Conservation (phyloP, 202 grass and related monocot species). For the Saccharum hybrid region DNA sequence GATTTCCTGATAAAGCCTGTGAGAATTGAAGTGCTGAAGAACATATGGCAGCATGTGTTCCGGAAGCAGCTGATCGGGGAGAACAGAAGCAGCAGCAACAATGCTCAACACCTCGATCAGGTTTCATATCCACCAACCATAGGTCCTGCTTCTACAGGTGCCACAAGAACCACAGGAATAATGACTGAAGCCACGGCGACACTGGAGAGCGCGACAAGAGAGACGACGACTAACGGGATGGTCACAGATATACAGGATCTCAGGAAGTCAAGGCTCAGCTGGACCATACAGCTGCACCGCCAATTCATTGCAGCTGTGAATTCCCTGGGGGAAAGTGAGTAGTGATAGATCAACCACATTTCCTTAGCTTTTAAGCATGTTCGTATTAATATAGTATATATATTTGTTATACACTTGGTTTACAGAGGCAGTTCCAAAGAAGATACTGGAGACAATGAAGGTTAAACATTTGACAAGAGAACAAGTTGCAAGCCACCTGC, state of each 20-base stretch:
- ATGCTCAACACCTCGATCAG: conserved; percentile 6
- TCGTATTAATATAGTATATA: background rate
- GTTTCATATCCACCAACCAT: background rate
- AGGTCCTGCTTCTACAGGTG: background rate
- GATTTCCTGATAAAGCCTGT: conserved; percentile 63
- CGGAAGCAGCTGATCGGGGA: conserved; percentile 43
- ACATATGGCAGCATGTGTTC: conserved; percentile 65
- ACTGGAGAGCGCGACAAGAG: conserved; percentile 2
- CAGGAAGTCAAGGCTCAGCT: conserved; percentile 46
- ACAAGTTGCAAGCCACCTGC: conserved; percentile 62
- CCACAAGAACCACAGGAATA: background rate
- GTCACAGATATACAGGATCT: conserved; percentile 52
- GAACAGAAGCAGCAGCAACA: background rate
- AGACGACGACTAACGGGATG: background rate
- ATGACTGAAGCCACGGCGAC: background rate
- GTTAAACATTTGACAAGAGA: conserved; percentile 57
- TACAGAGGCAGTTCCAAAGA: conserved; percentile 56
- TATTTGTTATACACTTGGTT: background rate
- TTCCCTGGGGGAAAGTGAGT: conserved; percentile 45
- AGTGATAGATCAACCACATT: background rate
- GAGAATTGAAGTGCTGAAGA: conserved; percentile 49
- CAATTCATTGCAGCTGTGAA: conserved; percentile 53
- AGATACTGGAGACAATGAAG: conserved; percentile 55
- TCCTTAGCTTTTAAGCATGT: background rate
- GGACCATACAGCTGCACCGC: conserved; percentile 51